These are phyloP conservation scores for Fusarium praegraminearum DNA, from an alignment of 2,329 filamentous ascomycete genomes.

Conservation along the genomic window DNA sequence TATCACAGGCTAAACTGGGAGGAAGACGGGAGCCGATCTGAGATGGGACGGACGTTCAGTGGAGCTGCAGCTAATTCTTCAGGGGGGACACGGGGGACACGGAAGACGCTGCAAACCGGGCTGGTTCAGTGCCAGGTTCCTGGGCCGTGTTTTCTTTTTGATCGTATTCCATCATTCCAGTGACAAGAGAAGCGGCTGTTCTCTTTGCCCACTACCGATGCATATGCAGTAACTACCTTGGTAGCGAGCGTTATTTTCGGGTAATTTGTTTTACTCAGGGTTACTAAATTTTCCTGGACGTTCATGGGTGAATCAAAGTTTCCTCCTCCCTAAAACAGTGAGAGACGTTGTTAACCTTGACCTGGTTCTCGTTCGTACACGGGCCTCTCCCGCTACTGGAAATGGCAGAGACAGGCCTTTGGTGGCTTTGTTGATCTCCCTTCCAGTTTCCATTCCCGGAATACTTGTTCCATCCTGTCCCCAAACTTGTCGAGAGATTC, in stretches of 20 bases:
- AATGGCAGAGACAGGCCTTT: slow-evolving; percentile 33
- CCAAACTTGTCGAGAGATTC: slow-evolving; percentile 20
- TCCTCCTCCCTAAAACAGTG: slow-evolving; percentile 15
- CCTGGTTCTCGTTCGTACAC: slow-evolving; percentile 15
- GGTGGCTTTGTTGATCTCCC: slow-evolving; percentile 44
- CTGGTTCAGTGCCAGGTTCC: slow-evolving; percentile 19
- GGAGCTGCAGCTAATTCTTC: slow-evolving; percentile 10
- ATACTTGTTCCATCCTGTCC: slow-evolving; percentile 17
- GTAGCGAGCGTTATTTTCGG: neutral
- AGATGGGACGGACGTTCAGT: slow-evolving; percentile 15
- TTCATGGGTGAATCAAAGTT: slow-evolving; percentile 19
- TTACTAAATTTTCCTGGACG: no score
- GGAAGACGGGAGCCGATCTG: slow-evolving; percentile 16
- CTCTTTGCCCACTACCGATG: slow-evolving; percentile 7
- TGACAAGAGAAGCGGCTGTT: slow-evolving; percentile 20
- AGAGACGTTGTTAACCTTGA: slow-evolving; percentile 8
- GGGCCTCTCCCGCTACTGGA: slow-evolving; percentile 33
- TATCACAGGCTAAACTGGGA: slow-evolving; percentile 7
- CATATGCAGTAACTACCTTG: neutral
- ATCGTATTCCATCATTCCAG: slow-evolving; percentile 5
- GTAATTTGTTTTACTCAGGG: neutral
- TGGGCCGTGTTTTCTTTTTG: slow-evolving; percentile 6
- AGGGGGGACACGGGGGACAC: slow-evolving; percentile 1
- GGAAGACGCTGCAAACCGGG: slow-evolving; percentile 17
- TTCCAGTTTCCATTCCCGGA: slow-evolving; percentile 30